phyloP scores from a whole-genome alignment of 192 early-diverging fungal genomes.

The Coemansia asiatica region DNA sequence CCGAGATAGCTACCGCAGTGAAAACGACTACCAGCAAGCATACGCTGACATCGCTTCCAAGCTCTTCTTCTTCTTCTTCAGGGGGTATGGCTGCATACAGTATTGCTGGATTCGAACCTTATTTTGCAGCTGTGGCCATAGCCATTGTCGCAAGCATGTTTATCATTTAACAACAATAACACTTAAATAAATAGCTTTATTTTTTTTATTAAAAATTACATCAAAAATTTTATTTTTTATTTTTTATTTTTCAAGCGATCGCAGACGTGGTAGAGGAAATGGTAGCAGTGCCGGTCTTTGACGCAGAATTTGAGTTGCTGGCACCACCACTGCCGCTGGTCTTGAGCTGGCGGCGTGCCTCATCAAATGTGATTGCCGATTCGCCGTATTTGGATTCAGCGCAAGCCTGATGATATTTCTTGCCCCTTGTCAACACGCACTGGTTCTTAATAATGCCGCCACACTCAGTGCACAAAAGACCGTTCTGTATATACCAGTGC shows the following conservation, averaged over 20 bases:
- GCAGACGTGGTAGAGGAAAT: not conserved
- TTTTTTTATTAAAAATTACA: not conserved
- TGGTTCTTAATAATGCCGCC: conserved; percentile 55
- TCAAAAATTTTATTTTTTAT: too few relatives aligned
- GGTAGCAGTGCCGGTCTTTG: not conserved
- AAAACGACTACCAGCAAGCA: conserved; percentile 1
- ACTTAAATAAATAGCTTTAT: not conserved
- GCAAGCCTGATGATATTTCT: conserved; percentile 53
- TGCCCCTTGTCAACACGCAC: conserved; percentile 53
- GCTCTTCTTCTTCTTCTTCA: not conserved
- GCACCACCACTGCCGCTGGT: conserved; percentile 13
- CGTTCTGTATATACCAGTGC: conserved; percentile 57
- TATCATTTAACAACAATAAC: conserved; percentile 2
- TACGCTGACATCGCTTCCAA: conserved; percentile 1
- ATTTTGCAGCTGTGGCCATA: not conserved
- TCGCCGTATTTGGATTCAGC: conserved; percentile 55
- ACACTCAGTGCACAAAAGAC: conserved; percentile 51
- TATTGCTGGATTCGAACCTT: not conserved
- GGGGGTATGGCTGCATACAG: not conserved
- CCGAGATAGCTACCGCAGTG: not conserved
- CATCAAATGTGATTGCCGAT: conserved; percentile 40
- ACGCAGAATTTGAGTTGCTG: not conserved
- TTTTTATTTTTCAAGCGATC: not conserved
- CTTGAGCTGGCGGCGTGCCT: conserved; percentile 45
- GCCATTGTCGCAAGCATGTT: not conserved